phyloP scores from a whole-genome alignment of 306 rosid species.

The Quercus agrifolia region DNA sequence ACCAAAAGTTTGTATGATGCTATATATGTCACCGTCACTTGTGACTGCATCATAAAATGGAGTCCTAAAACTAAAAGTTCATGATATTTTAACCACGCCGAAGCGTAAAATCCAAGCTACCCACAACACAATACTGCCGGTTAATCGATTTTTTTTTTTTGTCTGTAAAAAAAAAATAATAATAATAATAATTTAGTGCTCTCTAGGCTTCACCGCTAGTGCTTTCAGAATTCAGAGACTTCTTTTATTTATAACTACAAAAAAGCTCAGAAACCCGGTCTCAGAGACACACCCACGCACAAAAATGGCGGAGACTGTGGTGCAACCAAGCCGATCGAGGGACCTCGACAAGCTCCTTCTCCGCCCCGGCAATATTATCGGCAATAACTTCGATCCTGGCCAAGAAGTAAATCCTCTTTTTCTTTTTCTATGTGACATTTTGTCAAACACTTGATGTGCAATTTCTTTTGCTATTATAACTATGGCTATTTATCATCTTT shows the following conservation, averaged over 20 bases:
- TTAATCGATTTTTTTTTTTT: neutral
- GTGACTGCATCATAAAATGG: neutral
- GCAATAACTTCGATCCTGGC: constrained; percentile 77
- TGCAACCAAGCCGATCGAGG: constrained; percentile 60
- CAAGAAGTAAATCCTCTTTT: constrained; percentile 35
- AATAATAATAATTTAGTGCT: too few species aligned
- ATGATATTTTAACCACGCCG: too few species aligned
- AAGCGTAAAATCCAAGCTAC: too few species aligned
- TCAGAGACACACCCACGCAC: neutral
- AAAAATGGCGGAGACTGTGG: constrained; percentile 41
- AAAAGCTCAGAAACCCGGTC: neutral
- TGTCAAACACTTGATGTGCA: neutral
- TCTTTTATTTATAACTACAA: too few species aligned
- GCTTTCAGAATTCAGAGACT: neutral
- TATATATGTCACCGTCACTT: neutral
- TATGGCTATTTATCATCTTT: neutral
- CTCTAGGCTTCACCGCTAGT: neutral
- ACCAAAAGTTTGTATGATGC: neutral
- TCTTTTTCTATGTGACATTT: constrained; percentile 6
- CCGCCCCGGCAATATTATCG: constrained; percentile 74
- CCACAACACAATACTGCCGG: too few species aligned
- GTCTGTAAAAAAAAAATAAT: too few species aligned
- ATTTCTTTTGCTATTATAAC: neutral
- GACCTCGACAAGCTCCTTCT: constrained; percentile 95
- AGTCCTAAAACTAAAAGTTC: neutral